Evolutionary conservation across 2,329 filamentous ascomycete species (phyloP).

Genomic region (Trichoderma atroviride): DNA sequence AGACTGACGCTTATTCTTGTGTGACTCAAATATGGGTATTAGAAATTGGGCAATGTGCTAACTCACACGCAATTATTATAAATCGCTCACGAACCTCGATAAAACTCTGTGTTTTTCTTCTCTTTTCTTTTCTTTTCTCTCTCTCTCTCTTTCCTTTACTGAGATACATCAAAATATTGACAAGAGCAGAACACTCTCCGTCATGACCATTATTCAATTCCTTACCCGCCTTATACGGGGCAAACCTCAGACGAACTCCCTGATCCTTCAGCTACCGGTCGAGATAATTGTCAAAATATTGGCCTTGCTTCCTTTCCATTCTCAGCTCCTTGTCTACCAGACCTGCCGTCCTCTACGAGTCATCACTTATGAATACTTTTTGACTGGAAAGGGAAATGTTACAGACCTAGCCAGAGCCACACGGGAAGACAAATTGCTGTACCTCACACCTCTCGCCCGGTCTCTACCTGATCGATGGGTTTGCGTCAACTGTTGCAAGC

Average conservation of each 20-base stretch:
- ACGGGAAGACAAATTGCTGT: neutral
- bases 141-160: too few species aligned
- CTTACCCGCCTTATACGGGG: neutral
- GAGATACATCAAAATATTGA: neutral
- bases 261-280: neutral
- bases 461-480: slow-evolving; percentile 2
- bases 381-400: neutral
- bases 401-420: too few species aligned
- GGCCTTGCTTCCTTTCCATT: neutral
- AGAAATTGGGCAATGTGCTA: neutral
- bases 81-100: neutral
- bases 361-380: neutral
- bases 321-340: neutral
- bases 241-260: neutral
- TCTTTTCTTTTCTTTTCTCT: too few species aligned
- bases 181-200: neutral
- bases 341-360: neutral
- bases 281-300: neutral
- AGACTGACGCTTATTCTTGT: neutral
- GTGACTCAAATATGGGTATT: neutral
- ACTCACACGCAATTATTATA: neutral
- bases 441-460: neutral
- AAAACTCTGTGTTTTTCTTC: neutral
- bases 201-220: neutral
- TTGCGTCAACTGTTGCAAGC: neutral